Percentiles rank a stretch among this genome's conserved stretches.
phyloP scores from a whole-genome alignment of 441 rosid genomes.

The Erodium moschatum region DNA sequence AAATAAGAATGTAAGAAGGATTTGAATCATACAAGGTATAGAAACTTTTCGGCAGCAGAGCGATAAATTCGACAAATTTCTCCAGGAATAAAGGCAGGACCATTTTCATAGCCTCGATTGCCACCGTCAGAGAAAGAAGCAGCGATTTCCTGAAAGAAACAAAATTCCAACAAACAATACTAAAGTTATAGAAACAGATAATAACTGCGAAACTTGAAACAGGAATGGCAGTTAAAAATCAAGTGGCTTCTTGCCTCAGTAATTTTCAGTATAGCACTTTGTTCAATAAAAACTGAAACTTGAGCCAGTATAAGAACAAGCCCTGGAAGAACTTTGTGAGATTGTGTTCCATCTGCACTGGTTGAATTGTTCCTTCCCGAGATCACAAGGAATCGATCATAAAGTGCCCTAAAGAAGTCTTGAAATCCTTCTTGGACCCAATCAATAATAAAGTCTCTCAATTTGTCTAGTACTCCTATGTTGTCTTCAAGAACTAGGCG shows the following conservation, averaged over 20 bases:
- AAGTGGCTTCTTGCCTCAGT: constrained; percentile 57
- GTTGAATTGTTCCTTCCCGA: constrained; percentile 58
- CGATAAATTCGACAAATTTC: constrained; percentile 76
- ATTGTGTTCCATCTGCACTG: constrained; percentile 36
- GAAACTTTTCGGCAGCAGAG: constrained; percentile 70
- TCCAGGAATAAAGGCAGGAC: constrained; percentile 83
- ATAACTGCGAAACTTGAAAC: constrained; percentile 7
- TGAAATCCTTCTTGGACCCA: constrained; percentile 96
- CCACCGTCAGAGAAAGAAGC: constrained; percentile 75
- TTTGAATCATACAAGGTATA: constrained; percentile 59
- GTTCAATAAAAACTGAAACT: constrained; percentile 79
- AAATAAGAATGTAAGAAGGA: constrained; percentile 1
- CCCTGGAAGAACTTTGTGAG: constrained; percentile 56
- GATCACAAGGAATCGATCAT: constrained; percentile 49
- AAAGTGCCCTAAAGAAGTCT: constrained; percentile 67
- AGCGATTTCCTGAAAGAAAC: constrained; percentile 64
- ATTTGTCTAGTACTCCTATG: constrained; percentile 46
- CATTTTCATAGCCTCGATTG: constrained; percentile 48
- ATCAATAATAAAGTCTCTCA: constrained; percentile 51
- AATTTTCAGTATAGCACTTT: constrained; percentile 71
- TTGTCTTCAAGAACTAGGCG: constrained; percentile 68
- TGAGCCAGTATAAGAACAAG: constrained; percentile 82
- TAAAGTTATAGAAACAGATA: constrained; percentile 12
- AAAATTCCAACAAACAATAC: constrained; percentile 17
- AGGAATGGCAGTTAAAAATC: constrained; percentile 13